Base-by-base conservation (phyloP, 1,139 yeast species). In the Scheffersomyces insectosa region DNA sequence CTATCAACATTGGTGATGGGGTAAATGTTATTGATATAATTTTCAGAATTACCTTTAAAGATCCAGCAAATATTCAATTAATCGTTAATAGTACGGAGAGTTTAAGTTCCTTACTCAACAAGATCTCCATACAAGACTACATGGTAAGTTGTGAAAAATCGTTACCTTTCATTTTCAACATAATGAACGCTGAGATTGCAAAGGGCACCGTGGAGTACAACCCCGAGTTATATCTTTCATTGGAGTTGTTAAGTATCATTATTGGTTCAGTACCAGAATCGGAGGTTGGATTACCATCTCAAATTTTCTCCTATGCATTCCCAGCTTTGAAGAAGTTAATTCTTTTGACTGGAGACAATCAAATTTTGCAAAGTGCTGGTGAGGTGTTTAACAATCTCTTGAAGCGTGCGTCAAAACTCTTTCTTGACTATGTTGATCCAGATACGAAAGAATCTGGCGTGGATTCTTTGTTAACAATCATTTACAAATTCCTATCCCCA, bases 311-410 rank as follows among this genome's bases (percentile, higher is more conserved):
- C 12, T 72, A 67, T 42, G 66, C 79, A 2, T 79, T 84, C 55
- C 81, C 83, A 0, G 67, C 75, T 1, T 57, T 86, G 37, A 73
- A 75, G 40, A 68, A 69, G 23, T 66, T 88, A 27, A 66, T 88
- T 9, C 55, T 80, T 37, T 57, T 59, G 2, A 75, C 93, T 1
- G 69, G 66, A n/a, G 97, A 91, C 60, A 88, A 87, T 51, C 93
- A 87, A 56, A 75, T 89, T 5, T 65, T 90, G 33, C 96, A 90
- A 60, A 72, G 83, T 12, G 85, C 91, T 1, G 87, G 95, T 0
- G 91, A 87, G 48, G 83, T 85, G 1, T 80, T 88, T 53, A 81
- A 83, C 45, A 79, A 77, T 27, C 63, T 90, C 39, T 69, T 89
- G 20, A 76, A 75, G 44, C 80, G 77, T 39, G 75, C 80, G 1